Evolutionary conservation across 345 rosid species (phyloP).

Genomic region (Raphanus sativus): DNA sequence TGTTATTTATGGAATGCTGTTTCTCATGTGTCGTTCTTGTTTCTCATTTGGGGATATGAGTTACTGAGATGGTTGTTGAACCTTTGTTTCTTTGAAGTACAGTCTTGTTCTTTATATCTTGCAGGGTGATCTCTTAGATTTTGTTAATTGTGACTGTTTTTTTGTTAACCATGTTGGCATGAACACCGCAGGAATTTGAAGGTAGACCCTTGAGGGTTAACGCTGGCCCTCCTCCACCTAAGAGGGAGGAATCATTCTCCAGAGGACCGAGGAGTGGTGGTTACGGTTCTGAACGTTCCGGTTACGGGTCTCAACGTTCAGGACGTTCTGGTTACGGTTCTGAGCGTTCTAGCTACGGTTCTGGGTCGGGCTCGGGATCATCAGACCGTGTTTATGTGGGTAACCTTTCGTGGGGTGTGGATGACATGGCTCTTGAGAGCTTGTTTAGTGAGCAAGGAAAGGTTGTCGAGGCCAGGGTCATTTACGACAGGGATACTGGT

Average conservation of each 20-base stretch:
- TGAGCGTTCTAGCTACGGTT: constrained; percentile 33
- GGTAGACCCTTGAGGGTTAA: constrained; percentile 89
- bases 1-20: background rate
- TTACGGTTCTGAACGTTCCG: constrained; percentile 31
- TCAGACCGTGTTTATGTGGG: constrained; percentile 76
- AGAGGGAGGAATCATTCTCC: constrained; percentile 52
- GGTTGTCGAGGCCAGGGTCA: constrained; percentile 83
- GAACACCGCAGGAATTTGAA: constrained; percentile 66
- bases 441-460: constrained; percentile 80
- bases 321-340: constrained; percentile 20
- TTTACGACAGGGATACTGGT: constrained; percentile 91
- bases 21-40: too few species aligned
- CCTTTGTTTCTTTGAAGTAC: background rate
- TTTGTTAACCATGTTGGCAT: background rate
- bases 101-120: background rate
- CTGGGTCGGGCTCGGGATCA: constrained; percentile 36
- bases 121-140: background rate
- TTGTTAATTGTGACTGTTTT: constrained; percentile 9
- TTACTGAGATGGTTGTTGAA: background rate
- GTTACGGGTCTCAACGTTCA: constrained; percentile 10
- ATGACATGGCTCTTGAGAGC: constrained; percentile 73
- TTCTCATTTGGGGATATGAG: background rate
- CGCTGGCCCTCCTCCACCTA: constrained; percentile 79
- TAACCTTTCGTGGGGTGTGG: constrained; percentile 92
- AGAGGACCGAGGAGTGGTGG: constrained; percentile 43